Evolutionary conservation across 2,329 filamentous ascomycete genomes (phyloP), one percentile per base, ranked within the genome.

Genomic region (Huntiella decipiens): DNA sequence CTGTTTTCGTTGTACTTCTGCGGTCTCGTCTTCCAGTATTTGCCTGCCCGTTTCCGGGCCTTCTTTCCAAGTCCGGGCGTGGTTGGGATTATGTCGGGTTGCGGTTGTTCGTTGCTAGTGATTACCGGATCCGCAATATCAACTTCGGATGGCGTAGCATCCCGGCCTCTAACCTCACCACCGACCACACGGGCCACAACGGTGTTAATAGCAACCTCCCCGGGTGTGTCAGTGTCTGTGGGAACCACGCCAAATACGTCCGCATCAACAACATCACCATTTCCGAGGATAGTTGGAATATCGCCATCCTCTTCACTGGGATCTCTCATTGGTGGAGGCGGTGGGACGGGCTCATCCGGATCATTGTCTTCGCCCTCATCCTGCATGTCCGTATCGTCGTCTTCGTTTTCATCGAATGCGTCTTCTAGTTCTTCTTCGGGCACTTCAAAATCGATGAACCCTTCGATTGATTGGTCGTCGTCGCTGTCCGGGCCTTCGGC

Each of bases 61-160:
- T 67, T 70, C 4, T 61, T 58, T 6, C 55, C 51, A n/a, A 61
- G 56, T 16, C 73, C 74, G 1, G 86, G 87, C 0, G 91, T 96
- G 57, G 80, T 82, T 4, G 91, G 91, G 13, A 47, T 47, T 17
- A 96, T 79, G 8, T 79, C 73, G 31, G 82, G 61, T 11, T 17
- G 15, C 3, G 73, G 70, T 56, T 79, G 81, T 16, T 72, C 66
- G 55, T 74, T 77, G 10, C 74, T 66, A 3, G 75, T 71, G 45
- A 79, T 77, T 36, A 80, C 63, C 38, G 77, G 73, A 52, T 81
- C 79, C 34, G 74, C 73, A 33, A 75, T 80, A 54, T 85, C 80
- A 8, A 79, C 82, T 54, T 83, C 80, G 2, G 78, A 81, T 3
- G 78, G 76, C 4, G 79, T 82, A 17, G 74, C 66, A 39, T 39